These are phyloP conservation scores for Penstemon eatonii DNA, from an alignment of 257 asterid genomes.

Conservation along the genomic window DNA sequence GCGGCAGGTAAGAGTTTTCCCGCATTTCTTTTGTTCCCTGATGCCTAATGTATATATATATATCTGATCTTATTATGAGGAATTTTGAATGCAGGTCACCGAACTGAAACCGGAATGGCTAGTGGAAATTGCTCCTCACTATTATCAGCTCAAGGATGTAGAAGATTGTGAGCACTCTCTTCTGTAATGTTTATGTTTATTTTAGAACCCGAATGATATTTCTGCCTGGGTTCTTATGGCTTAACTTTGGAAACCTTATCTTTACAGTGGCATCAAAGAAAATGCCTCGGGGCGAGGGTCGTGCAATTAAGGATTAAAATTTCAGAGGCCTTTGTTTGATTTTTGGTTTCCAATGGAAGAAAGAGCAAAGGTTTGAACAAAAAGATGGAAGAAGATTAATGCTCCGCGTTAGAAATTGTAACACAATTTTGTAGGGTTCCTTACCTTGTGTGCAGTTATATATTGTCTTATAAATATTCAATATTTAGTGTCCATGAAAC, in stretches of 20 bases:
- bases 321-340: neutral
- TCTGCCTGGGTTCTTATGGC: neutral
- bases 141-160: slow-evolving; percentile 78
- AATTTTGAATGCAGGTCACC: slow-evolving; percentile 52
- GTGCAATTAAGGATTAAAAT: slow-evolving; percentile 51
- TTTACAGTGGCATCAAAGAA: slow-evolving; percentile 63
- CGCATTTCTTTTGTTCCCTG: slow-evolving; percentile 7
- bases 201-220: neutral
- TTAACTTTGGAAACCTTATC: neutral
- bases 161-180: slow-evolving; percentile 62
- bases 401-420: neutral
- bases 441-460: neutral
- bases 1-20: slow-evolving; percentile 57
- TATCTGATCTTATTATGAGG: slow-evolving; percentile 9
- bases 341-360: neutral
- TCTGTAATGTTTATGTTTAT: neutral
- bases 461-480: neutral
- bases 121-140: slow-evolving; percentile 90
- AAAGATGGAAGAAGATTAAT: neutral
- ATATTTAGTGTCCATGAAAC: too few relatives aligned
- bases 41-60: neutral
- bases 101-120: slow-evolving; percentile 95
- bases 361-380: neutral
- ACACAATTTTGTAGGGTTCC: slow-evolving; percentile 21
- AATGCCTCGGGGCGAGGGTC: slow-evolving; percentile 95